Conservation (phyloP, 805 yeast genomes). For the Candida caryicola region DNA sequence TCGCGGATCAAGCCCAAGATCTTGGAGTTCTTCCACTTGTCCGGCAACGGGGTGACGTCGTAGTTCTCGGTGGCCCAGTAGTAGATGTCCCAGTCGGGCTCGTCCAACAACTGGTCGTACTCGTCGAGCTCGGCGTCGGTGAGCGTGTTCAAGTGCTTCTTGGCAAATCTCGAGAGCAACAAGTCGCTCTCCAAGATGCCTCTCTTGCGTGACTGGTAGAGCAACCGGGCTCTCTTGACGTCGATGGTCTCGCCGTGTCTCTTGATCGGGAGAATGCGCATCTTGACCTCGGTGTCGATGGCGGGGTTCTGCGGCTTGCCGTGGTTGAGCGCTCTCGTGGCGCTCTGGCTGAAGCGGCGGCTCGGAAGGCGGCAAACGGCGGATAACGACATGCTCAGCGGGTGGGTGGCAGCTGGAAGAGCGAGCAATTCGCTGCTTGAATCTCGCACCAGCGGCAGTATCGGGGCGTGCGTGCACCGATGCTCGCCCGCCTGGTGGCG, state of each 20-base stretch:
- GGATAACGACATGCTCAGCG: no score
- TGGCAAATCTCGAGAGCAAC: constrained; percentile 80
- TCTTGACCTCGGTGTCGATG: constrained; percentile 44
- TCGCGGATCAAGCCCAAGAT: constrained; percentile 66
- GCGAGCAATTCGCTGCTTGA: no score
- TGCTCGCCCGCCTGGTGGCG: no score
- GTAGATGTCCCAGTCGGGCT: constrained; percentile 98
- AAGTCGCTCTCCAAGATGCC: constrained; percentile 94
- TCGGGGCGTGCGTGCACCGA: no score
- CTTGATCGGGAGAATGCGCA: constrained; percentile 75
- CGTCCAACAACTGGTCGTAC: constrained; percentile 81
- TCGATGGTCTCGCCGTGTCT: constrained; percentile 72
- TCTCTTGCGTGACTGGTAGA: constrained; percentile 90
- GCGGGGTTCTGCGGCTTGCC: constrained; percentile 45
- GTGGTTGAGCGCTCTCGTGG: constrained; percentile 26
- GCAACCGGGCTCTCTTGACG: constrained; percentile 77
- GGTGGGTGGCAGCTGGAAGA: no score
- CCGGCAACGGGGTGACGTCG: constrained; percentile 82
- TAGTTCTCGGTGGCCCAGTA: constrained; percentile 94
- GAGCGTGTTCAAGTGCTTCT: constrained; percentile 61
- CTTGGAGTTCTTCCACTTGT: constrained; percentile 70
- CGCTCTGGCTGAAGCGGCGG: constrained; percentile 5
- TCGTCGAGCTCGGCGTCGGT: constrained; percentile 69
- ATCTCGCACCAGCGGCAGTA: no score
- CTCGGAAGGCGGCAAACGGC: not conserved